These are phyloP conservation scores for Saturnispora zaruensis DNA, from an alignment of 805 yeast genomes.

Conservation along the genomic window DNA sequence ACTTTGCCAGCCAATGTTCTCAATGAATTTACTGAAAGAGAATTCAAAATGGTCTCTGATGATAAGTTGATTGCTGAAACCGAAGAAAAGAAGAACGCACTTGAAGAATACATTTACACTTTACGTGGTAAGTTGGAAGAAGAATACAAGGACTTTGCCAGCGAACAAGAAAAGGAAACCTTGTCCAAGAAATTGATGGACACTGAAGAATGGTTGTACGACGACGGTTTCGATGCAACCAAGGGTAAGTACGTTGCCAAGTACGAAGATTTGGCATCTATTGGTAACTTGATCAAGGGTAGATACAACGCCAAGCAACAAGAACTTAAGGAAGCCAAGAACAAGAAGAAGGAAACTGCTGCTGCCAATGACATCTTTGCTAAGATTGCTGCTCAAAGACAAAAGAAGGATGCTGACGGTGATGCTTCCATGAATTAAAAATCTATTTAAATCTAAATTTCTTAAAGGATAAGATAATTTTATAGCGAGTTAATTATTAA, in stretches of 20 bases:
- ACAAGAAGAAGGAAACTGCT: constrained; percentile 64
- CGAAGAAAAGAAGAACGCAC: constrained; percentile 95
- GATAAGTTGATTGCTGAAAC: constrained; percentile 98
- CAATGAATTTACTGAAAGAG: constrained; percentile 66
- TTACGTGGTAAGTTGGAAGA: constrained; percentile 96
- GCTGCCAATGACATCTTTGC: constrained; percentile 38
- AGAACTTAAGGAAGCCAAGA: constrained; percentile 84
- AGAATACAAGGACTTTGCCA: constrained; percentile 78
- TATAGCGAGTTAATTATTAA: constrained; percentile 2
- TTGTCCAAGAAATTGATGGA: constrained; percentile 63
- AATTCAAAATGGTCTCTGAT: constrained; percentile 73
- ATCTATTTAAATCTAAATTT: neutral
- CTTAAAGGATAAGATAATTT: neutral
- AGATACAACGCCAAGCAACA: constrained; percentile 91
- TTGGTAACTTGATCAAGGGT: constrained; percentile 92
- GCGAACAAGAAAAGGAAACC: constrained; percentile 80
- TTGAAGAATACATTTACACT: constrained; percentile 97
- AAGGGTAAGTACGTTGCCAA: constrained; percentile 97
- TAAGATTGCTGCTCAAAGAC: constrained; percentile 69
- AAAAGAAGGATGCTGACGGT: constrained; percentile 29
- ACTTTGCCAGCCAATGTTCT: constrained; percentile 50
- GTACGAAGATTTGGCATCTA: constrained; percentile 91
- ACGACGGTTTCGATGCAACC: constrained; percentile 91
- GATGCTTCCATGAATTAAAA: constrained; percentile 29
- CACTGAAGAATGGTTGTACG: constrained; percentile 98